These are phyloP conservation scores for Magnusiomyces paraingens DNA, from an alignment of 1,139 yeast genomes.

Conservation along the genomic window DNA sequence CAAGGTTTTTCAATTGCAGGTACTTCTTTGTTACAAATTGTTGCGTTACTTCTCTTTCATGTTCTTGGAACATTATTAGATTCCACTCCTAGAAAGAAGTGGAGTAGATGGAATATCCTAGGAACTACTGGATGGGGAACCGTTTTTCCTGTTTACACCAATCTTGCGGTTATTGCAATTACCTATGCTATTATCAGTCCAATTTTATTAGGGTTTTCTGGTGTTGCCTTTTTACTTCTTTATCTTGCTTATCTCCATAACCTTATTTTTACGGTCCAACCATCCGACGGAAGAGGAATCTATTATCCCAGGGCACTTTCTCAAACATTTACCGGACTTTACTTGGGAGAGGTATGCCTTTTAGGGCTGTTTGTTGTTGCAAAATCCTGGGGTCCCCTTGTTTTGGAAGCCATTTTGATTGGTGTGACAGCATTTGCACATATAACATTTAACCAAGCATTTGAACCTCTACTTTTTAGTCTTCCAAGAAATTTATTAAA, in stretches of 20 bases:
- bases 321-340: conserved; percentile 83
- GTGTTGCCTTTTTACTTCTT: conserved; percentile 59
- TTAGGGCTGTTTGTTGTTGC: conserved; percentile 84
- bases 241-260: conserved; percentile 79
- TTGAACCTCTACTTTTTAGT: conserved; percentile 54
- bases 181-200: conserved; percentile 84
- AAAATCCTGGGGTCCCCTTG: conserved; percentile 93
- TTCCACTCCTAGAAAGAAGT: conserved; percentile 79
- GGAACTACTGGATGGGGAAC: conserved; percentile 80
- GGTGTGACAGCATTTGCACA: conserved; percentile 64
- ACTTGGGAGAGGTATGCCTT: conserved; percentile 78
- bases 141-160: conserved; percentile 74
- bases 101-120: conserved; percentile 60
- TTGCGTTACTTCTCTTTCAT: conserved; percentile 62
- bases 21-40: conserved; percentile 73
- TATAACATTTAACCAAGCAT: conserved; percentile 52
- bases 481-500: conserved; percentile 50
- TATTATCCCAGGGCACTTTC: conserved; percentile 83
- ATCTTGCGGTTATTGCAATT: conserved; percentile 71
- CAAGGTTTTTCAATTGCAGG: conserved; percentile 83
- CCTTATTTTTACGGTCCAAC: conserved; percentile 61
- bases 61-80: conserved; percentile 66
- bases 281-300: conserved; percentile 72
- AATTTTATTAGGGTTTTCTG: conserved; percentile 60
- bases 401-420: conserved; percentile 59